Evolutionary conservation across 2,329 filamentous ascomycete genomes (phyloP).

Genomic region (Cordyceps tenuipes): DNA sequence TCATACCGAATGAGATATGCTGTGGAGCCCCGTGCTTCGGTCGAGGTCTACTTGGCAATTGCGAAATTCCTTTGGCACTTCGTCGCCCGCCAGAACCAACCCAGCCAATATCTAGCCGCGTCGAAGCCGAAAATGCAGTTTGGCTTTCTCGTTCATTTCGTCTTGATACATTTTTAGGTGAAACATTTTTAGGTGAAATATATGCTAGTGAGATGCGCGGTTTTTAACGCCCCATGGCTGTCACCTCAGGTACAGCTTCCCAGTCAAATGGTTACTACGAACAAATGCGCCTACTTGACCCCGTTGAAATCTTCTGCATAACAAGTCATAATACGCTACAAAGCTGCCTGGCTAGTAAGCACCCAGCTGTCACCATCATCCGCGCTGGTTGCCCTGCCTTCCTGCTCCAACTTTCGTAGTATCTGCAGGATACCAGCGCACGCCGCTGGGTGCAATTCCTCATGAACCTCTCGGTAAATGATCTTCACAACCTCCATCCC

Average conservation of each 20-base stretch:
- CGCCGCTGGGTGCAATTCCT: constrained; percentile 67
- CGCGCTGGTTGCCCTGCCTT: constrained; percentile 53
- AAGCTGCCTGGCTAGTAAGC: constrained; percentile 16
- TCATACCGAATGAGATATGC: neutral
- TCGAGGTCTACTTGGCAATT: neutral
- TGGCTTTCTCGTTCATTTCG: no score
- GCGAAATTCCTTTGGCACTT: neutral
- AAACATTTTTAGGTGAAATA: no score
- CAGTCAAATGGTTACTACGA: neutral
- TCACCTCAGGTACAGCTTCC: no score
- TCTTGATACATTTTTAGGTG: no score
- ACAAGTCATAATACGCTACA: constrained; percentile 13
- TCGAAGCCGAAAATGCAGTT: no score
- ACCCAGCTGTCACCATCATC: constrained; percentile 20
- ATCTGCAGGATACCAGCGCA: constrained; percentile 70
- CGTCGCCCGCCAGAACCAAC: neutral
- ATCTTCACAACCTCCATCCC: constrained; percentile 78
- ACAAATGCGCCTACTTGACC: neutral
- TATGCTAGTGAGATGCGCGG: no score
- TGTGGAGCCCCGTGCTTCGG: neutral
- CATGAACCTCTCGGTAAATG: constrained; percentile 74
- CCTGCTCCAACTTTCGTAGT: constrained; percentile 65
- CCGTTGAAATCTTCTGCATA: neutral
- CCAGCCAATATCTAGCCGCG: no score
- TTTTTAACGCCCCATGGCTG: no score